Conservation (phyloP, 2,329 filamentous ascomycete species). For the Alternaria dauci region DNA sequence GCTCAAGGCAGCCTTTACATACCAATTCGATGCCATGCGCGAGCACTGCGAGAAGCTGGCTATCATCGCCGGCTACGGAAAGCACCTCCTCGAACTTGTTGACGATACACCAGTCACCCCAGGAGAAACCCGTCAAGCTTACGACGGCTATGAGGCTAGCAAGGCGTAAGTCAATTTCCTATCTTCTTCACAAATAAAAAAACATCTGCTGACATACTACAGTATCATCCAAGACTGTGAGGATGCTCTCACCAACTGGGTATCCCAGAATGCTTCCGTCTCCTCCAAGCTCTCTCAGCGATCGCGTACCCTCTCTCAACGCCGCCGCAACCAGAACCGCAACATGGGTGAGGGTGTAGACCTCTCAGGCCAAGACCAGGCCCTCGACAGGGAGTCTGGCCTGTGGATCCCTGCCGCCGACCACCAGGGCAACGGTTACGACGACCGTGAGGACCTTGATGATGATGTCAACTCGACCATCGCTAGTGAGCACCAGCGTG, state of each 20-base stretch:
- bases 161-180: conserved; percentile 68
- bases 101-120: conserved; percentile 97
- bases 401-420: conserved; percentile 80
- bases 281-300: conserved; percentile 86
- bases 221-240: conserved; percentile 99
- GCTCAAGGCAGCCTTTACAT: conserved; percentile 96
- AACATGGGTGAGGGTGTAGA: conserved; percentile 78
- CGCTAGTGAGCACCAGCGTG: conserved; percentile 52
- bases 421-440: conserved; percentile 69
- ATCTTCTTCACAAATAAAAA: not conserved
- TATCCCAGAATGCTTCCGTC: conserved; percentile 87
- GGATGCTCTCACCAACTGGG: conserved; percentile 97
- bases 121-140: conserved; percentile 92
- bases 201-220: conserved; percentile 26
- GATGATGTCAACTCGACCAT: conserved; percentile 60
- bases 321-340: conserved; percentile 71
- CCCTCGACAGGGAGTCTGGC: conserved; percentile 78
- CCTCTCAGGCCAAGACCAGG: conserved; percentile 81
- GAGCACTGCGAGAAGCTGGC: conserved; percentile 99
- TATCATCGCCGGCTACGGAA: conserved; percentile 96
- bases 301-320: conserved; percentile 85
- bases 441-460: conserved; percentile 70
- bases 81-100: conserved; percentile 95
- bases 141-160: conserved; percentile 97
- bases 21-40: conserved; percentile 96